Base-by-base conservation (phyloP, 2,329 filamentous ascomycete species). In the Diaporthe destruens region DNA sequence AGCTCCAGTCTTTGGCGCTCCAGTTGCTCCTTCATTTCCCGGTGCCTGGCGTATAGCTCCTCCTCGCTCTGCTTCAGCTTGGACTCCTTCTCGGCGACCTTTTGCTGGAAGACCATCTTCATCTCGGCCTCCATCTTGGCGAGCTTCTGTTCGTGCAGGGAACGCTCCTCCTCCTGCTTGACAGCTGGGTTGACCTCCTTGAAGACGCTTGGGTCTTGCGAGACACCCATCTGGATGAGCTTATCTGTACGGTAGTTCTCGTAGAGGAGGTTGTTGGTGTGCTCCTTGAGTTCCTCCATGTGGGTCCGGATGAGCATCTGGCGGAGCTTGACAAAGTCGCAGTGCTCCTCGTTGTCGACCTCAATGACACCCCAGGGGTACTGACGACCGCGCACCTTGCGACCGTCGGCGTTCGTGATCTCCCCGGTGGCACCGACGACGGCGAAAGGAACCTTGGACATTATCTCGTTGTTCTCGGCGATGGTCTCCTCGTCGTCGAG, bases 61-160 rank as follows among this genome's bases (percentile, higher is more conserved):
- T 99, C 96, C 85, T 99, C 96, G 88, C 95, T 98, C 87, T 98
- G 96, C 88, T 97, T 97, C 83, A 99, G 88, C 87, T 99, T 99
- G 90, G 94, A 98, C 87, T 99, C 96, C 89, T 99, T 99, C 85
- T 99, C 96, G 77, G 94, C 92, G 42, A 99, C 96, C 93, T 99
- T 99, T 84, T 99, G 96, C 85, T 98, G 96, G 94, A 99, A 99
- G 78, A 99, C 96, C 94, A 98, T 98, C 94, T 99, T 99, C 96
- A 99, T 99, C 85, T 99, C 96, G 81, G 95, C 92, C 86, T 99
- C 96, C 96, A 99, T 99, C 94, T 99, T 99, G 84, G 96, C 94
- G 79, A 99, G 94, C 89, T 99, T 99, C 89, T 98, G 95, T 87
- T 99, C 96, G 89, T 99, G 96, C 78, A 99, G 89, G 76, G 94